A percentile compares a stretch with the other conserved stretches of the same genome.
Evolutionary conservation across 2,329 filamentous ascomycete species (phyloP).

Genomic region (Aspergillus brasiliensis): DNA sequence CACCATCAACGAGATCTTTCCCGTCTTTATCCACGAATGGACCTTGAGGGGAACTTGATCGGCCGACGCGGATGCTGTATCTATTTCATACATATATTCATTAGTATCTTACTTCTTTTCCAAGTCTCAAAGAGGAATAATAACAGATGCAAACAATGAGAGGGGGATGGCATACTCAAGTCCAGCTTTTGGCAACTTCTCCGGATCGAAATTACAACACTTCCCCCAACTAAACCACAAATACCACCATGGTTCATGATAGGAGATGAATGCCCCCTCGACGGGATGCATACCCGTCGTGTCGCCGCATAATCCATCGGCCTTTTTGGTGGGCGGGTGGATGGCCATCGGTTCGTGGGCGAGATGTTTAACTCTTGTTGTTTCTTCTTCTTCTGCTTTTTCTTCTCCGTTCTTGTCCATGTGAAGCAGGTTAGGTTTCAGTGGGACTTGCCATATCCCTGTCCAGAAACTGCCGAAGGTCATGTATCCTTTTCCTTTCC

Average conservation of each 20-base stretch:
- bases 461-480: constrained; percentile 71
- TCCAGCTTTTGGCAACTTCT: constrained; percentile 52
- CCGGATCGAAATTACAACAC: constrained; percentile 33
- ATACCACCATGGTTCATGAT: constrained; percentile 34
- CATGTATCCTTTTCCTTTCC: constrained; percentile 45
- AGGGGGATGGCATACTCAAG: constrained; percentile 45
- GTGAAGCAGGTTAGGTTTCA: constrained; percentile 34
- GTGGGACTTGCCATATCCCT: constrained; percentile 63
- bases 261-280: constrained; percentile 35
- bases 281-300: constrained; percentile 34
- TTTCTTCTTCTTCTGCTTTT: constrained; percentile 18
- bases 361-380: constrained; percentile 25
- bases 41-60: constrained; percentile 55
- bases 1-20: constrained; percentile 57
- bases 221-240: constrained; percentile 39
- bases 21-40: constrained; percentile 58
- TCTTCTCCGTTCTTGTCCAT: constrained; percentile 24
- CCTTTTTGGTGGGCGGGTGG: constrained; percentile 20
- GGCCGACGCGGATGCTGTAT: constrained; percentile 67
- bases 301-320: constrained; percentile 32
- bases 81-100: constrained; percentile 18
- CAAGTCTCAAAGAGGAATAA: not conserved
- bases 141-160: no score
- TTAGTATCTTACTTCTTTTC: constrained; percentile 48
- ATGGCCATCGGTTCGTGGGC: constrained; percentile 29